phyloP scores from a whole-genome alignment of 345 rosid genomes.

The Anastatica hierochuntica region DNA sequence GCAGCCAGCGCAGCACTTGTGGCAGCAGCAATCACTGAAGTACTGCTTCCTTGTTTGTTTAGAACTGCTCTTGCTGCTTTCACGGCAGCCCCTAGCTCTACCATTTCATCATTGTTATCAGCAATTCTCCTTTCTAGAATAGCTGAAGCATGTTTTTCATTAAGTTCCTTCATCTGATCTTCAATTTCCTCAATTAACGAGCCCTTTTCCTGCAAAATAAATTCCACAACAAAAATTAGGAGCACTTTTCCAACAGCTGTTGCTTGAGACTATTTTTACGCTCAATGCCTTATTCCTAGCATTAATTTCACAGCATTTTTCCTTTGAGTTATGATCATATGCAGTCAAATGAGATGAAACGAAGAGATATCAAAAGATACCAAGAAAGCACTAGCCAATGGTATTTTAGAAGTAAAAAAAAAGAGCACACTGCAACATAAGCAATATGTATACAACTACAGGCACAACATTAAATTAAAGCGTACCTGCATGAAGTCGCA shows the following conservation, averaged over 20 bases:
- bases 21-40: slow-evolving; percentile 39
- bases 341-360: neutral
- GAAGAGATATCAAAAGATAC: too few species aligned
- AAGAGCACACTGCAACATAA: neutral
- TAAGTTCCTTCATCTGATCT: slow-evolving; percentile 73
- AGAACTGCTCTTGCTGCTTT: slow-evolving; percentile 66
- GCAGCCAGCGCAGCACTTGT: slow-evolving; percentile 74
- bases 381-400: slow-evolving; percentile 4
- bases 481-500: slow-evolving; percentile 98
- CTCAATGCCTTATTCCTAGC: too few species aligned
- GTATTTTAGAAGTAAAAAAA: neutral
- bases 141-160: slow-evolving; percentile 64
- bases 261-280: neutral
- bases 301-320: too few species aligned
- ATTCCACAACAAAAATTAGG: slow-evolving; percentile 4
- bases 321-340: neutral
- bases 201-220: slow-evolving; percentile 59
- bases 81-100: slow-evolving; percentile 75
- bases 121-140: slow-evolving; percentile 70
- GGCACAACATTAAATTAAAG: slow-evolving; percentile 26
- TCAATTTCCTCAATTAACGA: slow-evolving; percentile 84
- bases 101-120: slow-evolving; percentile 75
- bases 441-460: slow-evolving; percentile 9
- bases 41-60: slow-evolving; percentile 49
- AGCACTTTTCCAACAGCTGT: neutral